Base-by-base conservation (phyloP, 2,329 filamentous ascomycete species). In the Calonectria multiphialidica region DNA sequence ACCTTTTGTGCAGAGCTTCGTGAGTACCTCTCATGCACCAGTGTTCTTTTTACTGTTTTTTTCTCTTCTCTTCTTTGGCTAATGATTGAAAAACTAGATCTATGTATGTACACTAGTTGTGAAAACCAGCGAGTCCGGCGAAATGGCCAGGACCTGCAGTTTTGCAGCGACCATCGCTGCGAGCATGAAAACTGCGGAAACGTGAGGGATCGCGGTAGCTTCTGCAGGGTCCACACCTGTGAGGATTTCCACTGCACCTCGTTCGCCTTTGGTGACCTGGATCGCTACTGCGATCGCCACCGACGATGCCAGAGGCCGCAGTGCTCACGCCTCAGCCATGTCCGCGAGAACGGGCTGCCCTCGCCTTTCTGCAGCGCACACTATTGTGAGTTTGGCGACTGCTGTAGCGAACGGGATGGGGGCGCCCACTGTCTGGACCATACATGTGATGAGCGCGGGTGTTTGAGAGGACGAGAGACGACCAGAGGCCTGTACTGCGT, bases 111-210 rank as follows among this genome's bases (percentile, higher is more conserved):
- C n/a, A 70, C 65, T 10, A 75, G 70, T 28, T 83, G 81, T 50
- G 72, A 73, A 18, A 77, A 74, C 68, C 68, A 75, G 62, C 72
- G 74, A 28, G 66, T 72, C 55, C 69, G 75, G 35, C 66, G 44
- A 5, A 71, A 75, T 18, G 78, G 74, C 1, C 67, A 75, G 40
- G 74, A 79, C 61, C 65, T 79, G 1, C 68, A 64, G n/a, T 79
- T 78, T 70, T 83, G 82, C 62, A 45, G 68, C 13, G 74, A 77
- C 30, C 82, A 83, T 70, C 75, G 80, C 59, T 83, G 82, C 70
- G 71, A 73, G 18, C 62, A 75, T 25, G 63, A 67, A 1, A 71
- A 70, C 9, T 83, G 81, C 70, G 61, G 74, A 0, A 74, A 72
- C 47, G 37, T 50, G 15, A 78, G 72, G 40, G 71, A 71, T 5